A percentile compares a stretch with the other conserved stretches of the same genome.
Evolutionary conservation across 164 flowering plant species (phyloP).

Genomic region (Nelumbo lutea): DNA sequence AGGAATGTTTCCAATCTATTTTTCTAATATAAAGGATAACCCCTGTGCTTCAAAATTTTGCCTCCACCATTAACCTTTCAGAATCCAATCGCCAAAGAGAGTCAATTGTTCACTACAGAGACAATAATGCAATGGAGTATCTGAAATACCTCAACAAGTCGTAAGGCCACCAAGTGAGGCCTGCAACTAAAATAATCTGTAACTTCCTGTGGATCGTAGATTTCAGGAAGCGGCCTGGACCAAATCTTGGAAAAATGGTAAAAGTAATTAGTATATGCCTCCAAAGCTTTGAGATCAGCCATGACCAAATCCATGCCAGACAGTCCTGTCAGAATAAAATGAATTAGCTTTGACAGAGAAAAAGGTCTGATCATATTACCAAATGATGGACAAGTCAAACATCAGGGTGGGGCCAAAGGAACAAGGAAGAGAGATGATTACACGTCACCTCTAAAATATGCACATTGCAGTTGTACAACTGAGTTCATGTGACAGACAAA

Average conservation of each 20-base stretch:
- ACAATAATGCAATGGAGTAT: constrained; percentile 1
- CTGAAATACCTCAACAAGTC: constrained; percentile 74
- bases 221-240: constrained; percentile 94
- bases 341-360: not conserved
- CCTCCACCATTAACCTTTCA: not conserved
- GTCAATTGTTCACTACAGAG: not conserved
- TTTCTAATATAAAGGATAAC: not conserved
- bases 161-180: constrained; percentile 81
- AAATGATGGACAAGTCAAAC: not conserved
- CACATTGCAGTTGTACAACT: too few species aligned
- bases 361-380: not conserved
- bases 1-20: too few species aligned
- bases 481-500: too few species aligned
- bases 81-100: not conserved
- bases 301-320: constrained; percentile 72
- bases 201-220: constrained; percentile 67
- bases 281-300: constrained; percentile 88
- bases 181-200: constrained; percentile 71
- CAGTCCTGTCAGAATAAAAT: constrained; percentile 45
- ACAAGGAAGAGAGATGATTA: not conserved
- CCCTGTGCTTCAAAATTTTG: not conserved
- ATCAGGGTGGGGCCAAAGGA: not conserved
- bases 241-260: constrained; percentile 50
- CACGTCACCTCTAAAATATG: not conserved
- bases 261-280: constrained; percentile 57